A percentile compares a stretch with the other conserved stretches of the same genome.
Conservation (phyloP, 305 asterid species). For the Solanum chacoense region DNA sequence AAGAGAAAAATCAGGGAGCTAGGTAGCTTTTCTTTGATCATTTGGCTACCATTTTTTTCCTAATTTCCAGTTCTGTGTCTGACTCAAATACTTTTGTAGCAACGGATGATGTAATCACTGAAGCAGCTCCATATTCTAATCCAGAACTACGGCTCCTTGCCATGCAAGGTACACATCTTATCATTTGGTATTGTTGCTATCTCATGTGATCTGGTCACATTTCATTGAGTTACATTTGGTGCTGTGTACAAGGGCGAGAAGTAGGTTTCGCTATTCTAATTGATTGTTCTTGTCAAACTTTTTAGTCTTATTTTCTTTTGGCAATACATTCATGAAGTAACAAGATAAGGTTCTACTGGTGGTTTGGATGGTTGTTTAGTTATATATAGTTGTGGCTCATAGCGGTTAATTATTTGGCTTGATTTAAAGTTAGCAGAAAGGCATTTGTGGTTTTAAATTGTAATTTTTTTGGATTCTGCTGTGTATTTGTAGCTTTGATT, state of each 20-base stretch:
- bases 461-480: not conserved
- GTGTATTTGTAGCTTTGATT: not conserved
- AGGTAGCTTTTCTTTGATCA: constrained; percentile 26
- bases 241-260: not conserved
- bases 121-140: constrained; percentile 46
- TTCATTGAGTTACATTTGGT: not conserved
- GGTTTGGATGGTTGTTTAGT: not conserved
- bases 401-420: not conserved
- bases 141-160: constrained; percentile 61
- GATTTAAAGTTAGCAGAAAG: not conserved
- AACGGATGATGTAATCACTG: constrained; percentile 25
- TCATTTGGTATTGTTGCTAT: not conserved
- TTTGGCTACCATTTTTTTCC: not conserved
- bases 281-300: not conserved
- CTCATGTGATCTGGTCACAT: not conserved
- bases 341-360: not conserved
- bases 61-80: constrained; percentile 3
- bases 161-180: constrained; percentile 45
- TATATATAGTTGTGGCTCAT: not conserved
- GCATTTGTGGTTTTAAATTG: not conserved
- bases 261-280: not conserved
- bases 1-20: constrained; percentile 25
- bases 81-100: constrained; percentile 19
- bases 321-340: not conserved
- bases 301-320: not conserved